These are phyloP conservation scores for Botrytis deweyae DNA, from an alignment of 2,329 filamentous ascomycete species.

Conservation along the genomic window DNA sequence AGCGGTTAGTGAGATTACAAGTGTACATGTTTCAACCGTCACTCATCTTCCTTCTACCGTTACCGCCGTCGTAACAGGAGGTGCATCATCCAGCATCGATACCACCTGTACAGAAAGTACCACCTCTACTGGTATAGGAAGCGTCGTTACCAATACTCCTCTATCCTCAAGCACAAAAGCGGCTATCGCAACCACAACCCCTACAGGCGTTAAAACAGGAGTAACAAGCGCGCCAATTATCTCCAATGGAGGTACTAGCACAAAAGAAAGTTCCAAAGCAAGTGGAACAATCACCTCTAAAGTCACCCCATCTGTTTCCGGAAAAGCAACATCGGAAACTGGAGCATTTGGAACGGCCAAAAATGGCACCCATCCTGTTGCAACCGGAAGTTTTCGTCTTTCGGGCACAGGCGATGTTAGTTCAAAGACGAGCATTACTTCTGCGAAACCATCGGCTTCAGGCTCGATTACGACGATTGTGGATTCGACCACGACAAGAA, in stretches of 20 bases:
- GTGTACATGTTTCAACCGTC: not conserved
- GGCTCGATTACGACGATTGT: not conserved
- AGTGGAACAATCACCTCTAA: not conserved
- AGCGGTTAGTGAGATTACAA: not conserved
- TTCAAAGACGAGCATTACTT: not conserved
- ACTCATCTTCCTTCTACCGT: not conserved
- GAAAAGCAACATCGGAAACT: not conserved
- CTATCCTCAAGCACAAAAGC: not conserved
- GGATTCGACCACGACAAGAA: not conserved
- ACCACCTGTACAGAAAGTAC: not conserved
- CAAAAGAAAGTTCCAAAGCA: not conserved
- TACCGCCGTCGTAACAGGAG: not conserved
- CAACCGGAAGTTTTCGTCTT: not conserved
- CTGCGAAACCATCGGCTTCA: not conserved
- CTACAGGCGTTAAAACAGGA: not conserved
- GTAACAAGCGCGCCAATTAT: not conserved
- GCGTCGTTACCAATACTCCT: not conserved
- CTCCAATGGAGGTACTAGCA: not conserved
- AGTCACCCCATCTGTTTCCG: not conserved
- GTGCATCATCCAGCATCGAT: not conserved
- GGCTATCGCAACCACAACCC: not conserved
- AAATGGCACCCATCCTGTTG: not conserved
- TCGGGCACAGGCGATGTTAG: not conserved
- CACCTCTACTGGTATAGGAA: not conserved
- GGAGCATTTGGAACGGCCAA: not conserved